Conservation (phyloP, 192 early-diverging fungal species). For the Umbelopsis ramanniana region DNA sequence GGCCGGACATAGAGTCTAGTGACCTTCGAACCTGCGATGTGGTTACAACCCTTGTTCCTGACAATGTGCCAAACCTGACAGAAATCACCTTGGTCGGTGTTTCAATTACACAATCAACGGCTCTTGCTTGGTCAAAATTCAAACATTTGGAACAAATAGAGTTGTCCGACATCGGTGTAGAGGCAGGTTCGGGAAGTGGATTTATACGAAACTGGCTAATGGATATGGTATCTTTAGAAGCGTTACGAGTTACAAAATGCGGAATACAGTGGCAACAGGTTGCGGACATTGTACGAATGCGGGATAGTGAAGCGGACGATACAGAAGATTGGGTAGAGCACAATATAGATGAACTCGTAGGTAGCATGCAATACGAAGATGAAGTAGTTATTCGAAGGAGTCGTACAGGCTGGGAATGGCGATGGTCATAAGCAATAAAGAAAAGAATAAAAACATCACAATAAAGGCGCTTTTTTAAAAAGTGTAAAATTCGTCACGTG, state of each 20-base stretch:
- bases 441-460: no score
- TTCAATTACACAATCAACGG: background rate
- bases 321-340: background rate
- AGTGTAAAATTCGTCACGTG: background rate
- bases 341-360: conserved; percentile 2
- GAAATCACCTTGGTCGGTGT: conserved; percentile 19
- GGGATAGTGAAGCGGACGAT: background rate
- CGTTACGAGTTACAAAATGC: conserved; percentile 5
- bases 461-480: no score
- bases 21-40: background rate
- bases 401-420: conserved; percentile 11
- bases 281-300: conserved; percentile 2
- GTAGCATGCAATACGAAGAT: conserved; percentile 14
- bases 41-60: background rate
- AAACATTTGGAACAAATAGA: conserved; percentile 15
- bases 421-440: background rate
- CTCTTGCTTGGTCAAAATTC: conserved; percentile 1
- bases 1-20: conserved; percentile 3
- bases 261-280: conserved; percentile 7
- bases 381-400: conserved; percentile 10
- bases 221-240: background rate
- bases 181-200: conserved; percentile 1
- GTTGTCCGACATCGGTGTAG: background rate
- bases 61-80: background rate
- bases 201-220: background rate